These are phyloP conservation scores for Fusarium sp. DNA, from an alignment of 2,329 filamentous ascomycete species.

Conservation along the genomic window DNA sequence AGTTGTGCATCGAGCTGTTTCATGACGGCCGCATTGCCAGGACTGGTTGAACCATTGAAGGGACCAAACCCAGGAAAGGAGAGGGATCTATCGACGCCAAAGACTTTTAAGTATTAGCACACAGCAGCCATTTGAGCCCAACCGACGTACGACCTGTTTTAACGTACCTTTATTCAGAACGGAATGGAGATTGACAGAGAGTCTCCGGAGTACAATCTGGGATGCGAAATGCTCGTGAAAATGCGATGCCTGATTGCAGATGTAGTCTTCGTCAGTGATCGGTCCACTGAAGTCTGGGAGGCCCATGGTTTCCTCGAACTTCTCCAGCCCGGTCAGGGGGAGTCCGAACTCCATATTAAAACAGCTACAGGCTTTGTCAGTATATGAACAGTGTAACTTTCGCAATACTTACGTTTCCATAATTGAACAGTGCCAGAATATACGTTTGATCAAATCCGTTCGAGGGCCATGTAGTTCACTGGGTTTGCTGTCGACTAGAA, in stretches of 20 bases:
- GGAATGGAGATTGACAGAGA: constrained; percentile 66
- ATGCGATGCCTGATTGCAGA: constrained; percentile 64
- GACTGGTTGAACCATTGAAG: constrained; percentile 31
- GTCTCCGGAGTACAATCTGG: constrained; percentile 68
- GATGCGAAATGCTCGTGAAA: constrained; percentile 72
- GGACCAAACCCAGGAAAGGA: constrained; percentile 36
- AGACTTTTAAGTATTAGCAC: constrained; percentile 36
- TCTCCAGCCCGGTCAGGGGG: constrained; percentile 67
- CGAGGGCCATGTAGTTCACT: constrained; percentile 44
- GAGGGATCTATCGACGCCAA: constrained; percentile 29
- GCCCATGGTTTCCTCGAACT: constrained; percentile 65
- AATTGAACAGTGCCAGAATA: constrained; percentile 49
- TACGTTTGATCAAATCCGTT: constrained; percentile 46
- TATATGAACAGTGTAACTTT: not conserved
- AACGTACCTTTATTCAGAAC: constrained; percentile 65
- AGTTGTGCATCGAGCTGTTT: constrained; percentile 67
- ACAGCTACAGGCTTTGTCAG: constrained; percentile 55
- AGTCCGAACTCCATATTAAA: constrained; percentile 71
- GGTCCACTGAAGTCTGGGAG: constrained; percentile 66
- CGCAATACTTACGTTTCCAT: constrained; percentile 45
- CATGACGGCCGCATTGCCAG: constrained; percentile 54
- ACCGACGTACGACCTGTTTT: not conserved
- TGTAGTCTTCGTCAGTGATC: constrained; percentile 62
- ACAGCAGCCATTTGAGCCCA: not conserved
- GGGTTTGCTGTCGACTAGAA: constrained; percentile 38